These are phyloP conservation scores for Porcisia hertigi DNA, from an alignment of 208 protist species.

Conservation along the genomic window DNA sequence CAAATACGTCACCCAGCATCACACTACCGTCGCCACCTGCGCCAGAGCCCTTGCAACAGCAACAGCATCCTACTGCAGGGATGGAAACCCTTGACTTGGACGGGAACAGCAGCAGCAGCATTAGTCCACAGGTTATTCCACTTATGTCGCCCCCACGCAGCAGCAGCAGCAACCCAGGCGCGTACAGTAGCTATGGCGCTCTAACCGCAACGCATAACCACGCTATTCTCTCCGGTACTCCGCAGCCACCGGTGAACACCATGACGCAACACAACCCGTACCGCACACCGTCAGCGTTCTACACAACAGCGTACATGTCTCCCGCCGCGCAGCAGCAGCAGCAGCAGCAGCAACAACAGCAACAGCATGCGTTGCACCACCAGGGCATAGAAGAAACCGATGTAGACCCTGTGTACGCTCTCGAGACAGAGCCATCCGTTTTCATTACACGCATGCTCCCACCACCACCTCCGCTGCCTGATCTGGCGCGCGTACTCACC, in stretches of 20 bases:
- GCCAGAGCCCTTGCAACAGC: constrained; percentile 7
- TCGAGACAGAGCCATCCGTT: constrained; percentile 27
- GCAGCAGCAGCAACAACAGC: not conserved
- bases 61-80: not conserved
- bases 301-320: not conserved
- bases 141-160: constrained; percentile 30
- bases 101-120: constrained; percentile 9
- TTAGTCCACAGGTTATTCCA: constrained; percentile 20
- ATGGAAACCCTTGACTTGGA: constrained; percentile 14
- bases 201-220: not conserved
- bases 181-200: not conserved
- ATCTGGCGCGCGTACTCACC: constrained; percentile 29
- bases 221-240: constrained; percentile 2
- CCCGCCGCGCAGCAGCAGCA: not conserved
- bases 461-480: constrained; percentile 35
- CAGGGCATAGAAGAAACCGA: constrained; percentile 25
- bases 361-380: constrained; percentile 6
- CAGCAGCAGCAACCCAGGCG: constrained; percentile 22
- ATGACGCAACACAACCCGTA: constrained; percentile 26
- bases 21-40: constrained; percentile 10
- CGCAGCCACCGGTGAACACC: not conserved
- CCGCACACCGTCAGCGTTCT: constrained; percentile 20
- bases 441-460: constrained; percentile 35
- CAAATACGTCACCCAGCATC: constrained; percentile 19
- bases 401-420: constrained; percentile 16